Conservation (phyloP, 192 early-diverging fungal genomes). For the Endogone sp. region DNA sequence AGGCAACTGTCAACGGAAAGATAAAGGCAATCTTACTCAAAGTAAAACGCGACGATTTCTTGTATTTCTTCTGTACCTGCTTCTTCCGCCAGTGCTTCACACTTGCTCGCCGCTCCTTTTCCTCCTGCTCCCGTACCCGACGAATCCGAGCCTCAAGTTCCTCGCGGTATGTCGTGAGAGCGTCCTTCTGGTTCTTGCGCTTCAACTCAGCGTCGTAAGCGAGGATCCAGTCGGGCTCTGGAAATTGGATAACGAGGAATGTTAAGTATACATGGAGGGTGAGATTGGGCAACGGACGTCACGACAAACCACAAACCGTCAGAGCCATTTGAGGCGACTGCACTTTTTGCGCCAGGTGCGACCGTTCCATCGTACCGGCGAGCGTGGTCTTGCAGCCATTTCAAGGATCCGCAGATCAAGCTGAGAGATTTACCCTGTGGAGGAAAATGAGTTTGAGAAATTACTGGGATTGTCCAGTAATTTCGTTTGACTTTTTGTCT, state of each 20-base stretch:
- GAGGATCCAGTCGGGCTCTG: not conserved
- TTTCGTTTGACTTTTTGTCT: too few relatives aligned
- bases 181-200: not conserved
- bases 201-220: not conserved
- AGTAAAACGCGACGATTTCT: not conserved
- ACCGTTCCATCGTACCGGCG: constrained; percentile 15
- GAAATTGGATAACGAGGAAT: not conserved
- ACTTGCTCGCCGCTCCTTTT: constrained; percentile 24
- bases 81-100: constrained; percentile 3
- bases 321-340: not conserved
- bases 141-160: constrained; percentile 33
- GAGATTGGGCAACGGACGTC: too few relatives aligned
- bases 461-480: not conserved
- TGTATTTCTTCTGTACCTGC: not conserved
- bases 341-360: not conserved
- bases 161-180: not conserved
- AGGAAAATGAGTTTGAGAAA: not conserved
- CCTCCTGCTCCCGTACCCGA: constrained; percentile 30
- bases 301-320: not conserved
- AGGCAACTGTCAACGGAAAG: too few relatives aligned
- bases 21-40: too few relatives aligned
- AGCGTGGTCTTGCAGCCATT: constrained; percentile 69
- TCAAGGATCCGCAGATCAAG: constrained; percentile 79
- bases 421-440: constrained; percentile 82
- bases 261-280: too few relatives aligned